These are phyloP conservation scores for Populus davidiana DNA, from an alignment of 345 rosid genomes.

Conservation along the genomic window DNA sequence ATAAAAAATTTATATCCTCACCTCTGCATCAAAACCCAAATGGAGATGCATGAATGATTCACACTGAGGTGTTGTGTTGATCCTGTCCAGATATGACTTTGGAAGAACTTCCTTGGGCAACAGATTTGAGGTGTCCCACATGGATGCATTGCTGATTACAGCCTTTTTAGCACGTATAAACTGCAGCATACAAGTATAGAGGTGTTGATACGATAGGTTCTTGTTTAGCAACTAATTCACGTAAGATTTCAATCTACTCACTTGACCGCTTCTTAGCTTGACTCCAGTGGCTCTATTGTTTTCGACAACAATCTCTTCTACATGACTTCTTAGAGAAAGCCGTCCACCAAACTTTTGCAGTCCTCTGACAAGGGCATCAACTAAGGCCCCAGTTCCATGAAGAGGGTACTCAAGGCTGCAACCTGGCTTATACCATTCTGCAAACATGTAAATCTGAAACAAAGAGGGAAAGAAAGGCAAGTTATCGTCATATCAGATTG, in stretches of 20 bases:
- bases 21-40: constrained; percentile 84
- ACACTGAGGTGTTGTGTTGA: constrained; percentile 60
- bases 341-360: constrained; percentile 79
- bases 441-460: constrained; percentile 90
- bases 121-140: constrained; percentile 84
- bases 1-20: constrained; percentile 11
- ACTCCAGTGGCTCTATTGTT: constrained; percentile 77
- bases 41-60: constrained; percentile 99
- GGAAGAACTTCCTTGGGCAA: constrained; percentile 67
- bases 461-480: constrained; percentile 5
- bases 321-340: constrained; percentile 71
- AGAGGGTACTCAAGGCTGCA: constrained; percentile 80
- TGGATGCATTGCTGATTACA: constrained; percentile 87
- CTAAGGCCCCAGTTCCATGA: constrained; percentile 76
- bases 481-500: not conserved
- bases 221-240: not conserved
- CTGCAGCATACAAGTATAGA: constrained; percentile 36
- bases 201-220: not conserved
- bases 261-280: constrained; percentile 80
- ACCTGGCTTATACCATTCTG: constrained; percentile 96
- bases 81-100: constrained; percentile 45
- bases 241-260: constrained; percentile 27
- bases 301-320: constrained; percentile 68
- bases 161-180: constrained; percentile 79
- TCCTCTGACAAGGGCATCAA: constrained; percentile 82